These are phyloP conservation scores for Taxillus chinensis DNA, from an alignment of 164 flowering plant genomes.

Conservation along the genomic window DNA sequence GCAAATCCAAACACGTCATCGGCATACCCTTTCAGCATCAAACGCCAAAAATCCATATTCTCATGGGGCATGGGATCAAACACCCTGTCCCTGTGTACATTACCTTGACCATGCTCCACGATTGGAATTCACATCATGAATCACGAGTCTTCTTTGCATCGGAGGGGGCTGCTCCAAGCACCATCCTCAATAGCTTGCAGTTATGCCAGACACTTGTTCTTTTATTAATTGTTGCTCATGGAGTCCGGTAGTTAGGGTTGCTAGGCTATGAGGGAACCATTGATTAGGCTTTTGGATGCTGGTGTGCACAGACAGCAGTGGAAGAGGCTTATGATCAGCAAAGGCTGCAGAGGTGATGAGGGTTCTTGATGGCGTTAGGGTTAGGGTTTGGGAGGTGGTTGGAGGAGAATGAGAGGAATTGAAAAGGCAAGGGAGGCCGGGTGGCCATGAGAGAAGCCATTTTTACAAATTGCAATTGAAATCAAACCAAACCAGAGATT, in stretches of 20 bases:
- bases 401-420: background rate
- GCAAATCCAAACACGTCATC: background rate
- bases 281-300: background rate
- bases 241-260: background rate
- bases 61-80: constrained; percentile 1
- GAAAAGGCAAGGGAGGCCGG: background rate
- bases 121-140: background rate
- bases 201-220: no score
- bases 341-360: background rate
- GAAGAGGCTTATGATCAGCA: background rate
- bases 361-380: background rate
- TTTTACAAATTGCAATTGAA: no score
- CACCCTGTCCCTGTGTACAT: constrained; percentile 2
- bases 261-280: background rate
- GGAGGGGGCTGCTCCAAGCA: no score
- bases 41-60: no score
- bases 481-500: no score
- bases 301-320: background rate
- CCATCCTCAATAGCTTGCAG: no score
- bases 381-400: background rate
- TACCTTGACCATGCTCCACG: constrained; percentile 1
- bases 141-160: constrained; percentile 2
- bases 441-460: no score
- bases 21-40: background rate
- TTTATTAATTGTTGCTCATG: background rate